Percentiles rank a stretch among this genome's conserved stretches.
Conservation (phyloP, 176 grass and related monocot genomes). For the Leersia perrieri region DNA sequence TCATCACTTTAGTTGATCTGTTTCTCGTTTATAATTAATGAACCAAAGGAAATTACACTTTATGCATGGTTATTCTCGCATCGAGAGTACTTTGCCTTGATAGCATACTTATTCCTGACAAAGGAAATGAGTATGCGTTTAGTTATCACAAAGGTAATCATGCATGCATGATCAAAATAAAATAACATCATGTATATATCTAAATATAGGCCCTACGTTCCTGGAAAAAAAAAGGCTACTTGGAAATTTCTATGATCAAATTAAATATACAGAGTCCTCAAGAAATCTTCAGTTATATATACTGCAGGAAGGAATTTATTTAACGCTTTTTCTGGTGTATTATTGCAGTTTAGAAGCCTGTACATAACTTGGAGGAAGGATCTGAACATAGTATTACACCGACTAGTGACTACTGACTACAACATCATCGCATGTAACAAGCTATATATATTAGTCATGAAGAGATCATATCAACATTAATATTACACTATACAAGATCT, state of each 20-base stretch:
- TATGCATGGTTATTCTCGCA: constrained; percentile 10
- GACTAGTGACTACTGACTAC: background rate
- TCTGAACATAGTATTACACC: background rate
- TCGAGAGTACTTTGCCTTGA: background rate
- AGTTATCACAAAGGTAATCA: background rate
- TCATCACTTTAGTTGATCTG: constrained; percentile 11
- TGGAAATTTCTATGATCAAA: background rate
- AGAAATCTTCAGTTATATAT: background rate
- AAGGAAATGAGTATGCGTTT: background rate
- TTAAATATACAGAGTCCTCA: background rate
- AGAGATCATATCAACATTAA: background rate
- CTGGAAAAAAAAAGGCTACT: background rate
- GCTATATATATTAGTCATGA: background rate
- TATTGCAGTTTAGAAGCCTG: background rate
- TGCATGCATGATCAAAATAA: constrained; percentile 9
- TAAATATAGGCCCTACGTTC: background rate
- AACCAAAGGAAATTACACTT: constrained; percentile 11
- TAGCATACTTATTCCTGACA: background rate
- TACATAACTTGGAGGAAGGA: background rate
- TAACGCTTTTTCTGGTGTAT: background rate
- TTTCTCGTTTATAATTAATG: background rate
- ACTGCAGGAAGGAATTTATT: background rate
- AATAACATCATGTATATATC: background rate
- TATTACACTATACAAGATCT: background rate
- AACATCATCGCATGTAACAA: constrained; percentile 10